Evolutionary conservation across 306 rosid genomes (phyloP).

Genomic region (Coriaria nepalensis): DNA sequence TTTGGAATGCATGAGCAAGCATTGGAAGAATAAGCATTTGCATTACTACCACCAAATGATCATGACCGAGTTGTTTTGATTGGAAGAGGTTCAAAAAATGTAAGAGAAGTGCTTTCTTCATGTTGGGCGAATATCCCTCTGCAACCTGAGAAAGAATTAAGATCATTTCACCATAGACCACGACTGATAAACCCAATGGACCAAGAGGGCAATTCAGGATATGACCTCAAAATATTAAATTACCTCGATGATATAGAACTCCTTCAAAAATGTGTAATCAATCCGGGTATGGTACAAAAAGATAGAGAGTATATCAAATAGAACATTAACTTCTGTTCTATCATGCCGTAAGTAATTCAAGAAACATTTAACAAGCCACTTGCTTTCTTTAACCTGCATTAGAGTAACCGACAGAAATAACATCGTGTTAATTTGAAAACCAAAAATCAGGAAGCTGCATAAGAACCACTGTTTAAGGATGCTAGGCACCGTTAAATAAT

Average conservation of each 20-base stretch:
- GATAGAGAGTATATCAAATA: slow-evolving; percentile 90
- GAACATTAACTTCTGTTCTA: slow-evolving; percentile 92
- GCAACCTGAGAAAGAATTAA: slow-evolving; percentile 58
- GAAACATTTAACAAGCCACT: slow-evolving; percentile 98
- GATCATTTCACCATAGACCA: not conserved
- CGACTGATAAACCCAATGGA: not conserved
- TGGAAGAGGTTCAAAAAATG: slow-evolving; percentile 87
- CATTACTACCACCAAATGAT: slow-evolving; percentile 91
- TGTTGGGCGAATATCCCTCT: slow-evolving; percentile 69
- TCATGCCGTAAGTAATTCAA: slow-evolving; percentile 89
- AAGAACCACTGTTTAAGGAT: no score
- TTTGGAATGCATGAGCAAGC: slow-evolving; percentile 98
- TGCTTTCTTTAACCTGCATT: slow-evolving; percentile 95
- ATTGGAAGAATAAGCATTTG: slow-evolving; percentile 99
- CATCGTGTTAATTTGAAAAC: not conserved
- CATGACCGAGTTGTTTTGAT: slow-evolving; percentile 74
- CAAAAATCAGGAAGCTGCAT: no score
- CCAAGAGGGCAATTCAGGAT: slow-evolving; percentile 9
- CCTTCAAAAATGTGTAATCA: slow-evolving; percentile 93
- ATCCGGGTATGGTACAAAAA: slow-evolving; percentile 83
- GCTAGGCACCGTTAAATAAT: no score
- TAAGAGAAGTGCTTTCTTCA: slow-evolving; percentile 67
- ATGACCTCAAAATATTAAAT: slow-evolving; percentile 8
- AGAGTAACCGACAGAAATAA: slow-evolving; percentile 6
- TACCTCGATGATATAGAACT: slow-evolving; percentile 96